These are phyloP conservation scores for Breviolum minutum DNA, from an alignment of 73 alveolate species.

Conservation along the genomic window DNA sequence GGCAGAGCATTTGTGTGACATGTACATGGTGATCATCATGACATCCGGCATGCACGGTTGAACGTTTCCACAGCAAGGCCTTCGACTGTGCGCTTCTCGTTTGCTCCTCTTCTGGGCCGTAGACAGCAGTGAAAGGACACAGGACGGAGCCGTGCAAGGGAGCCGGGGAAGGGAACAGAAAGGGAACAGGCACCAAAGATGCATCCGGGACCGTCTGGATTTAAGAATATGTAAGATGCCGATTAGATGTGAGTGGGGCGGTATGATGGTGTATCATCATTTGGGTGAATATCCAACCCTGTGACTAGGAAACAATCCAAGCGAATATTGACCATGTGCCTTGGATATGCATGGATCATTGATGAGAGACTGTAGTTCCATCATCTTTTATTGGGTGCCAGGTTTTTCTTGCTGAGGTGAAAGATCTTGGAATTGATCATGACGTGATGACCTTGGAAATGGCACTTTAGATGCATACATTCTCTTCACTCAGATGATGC, in stretches of 20 bases:
- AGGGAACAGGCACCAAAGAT: too few relatives aligned
- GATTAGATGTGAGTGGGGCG: too few relatives aligned
- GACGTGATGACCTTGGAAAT: slow-evolving; percentile 7
- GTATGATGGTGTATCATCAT: background rate
- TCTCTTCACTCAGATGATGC: background rate
- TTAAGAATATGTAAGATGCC: too few relatives aligned
- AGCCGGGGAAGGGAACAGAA: background rate
- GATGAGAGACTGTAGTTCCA: too few relatives aligned
- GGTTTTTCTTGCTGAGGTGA: slow-evolving; percentile 9
- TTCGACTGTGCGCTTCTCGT: background rate
- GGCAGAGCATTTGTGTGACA: background rate
- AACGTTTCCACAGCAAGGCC: background rate
- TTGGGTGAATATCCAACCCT: background rate
- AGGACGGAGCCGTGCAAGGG: background rate
- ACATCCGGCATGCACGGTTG: too few relatives aligned
- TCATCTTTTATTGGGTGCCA: too few relatives aligned
- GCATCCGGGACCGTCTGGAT: too few relatives aligned
- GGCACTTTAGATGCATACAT: background rate
- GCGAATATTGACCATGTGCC: slow-evolving; percentile 1
- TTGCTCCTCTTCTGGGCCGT: slow-evolving; percentile 81
- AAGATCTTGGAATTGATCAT: slow-evolving; percentile 61
- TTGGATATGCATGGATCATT: background rate
- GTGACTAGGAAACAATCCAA: background rate
- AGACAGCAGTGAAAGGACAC: slow-evolving; percentile 58
- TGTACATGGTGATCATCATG: too few relatives aligned